Percentiles rank a stretch among this genome's conserved stretches.
These are phyloP conservation scores for Thraustochytrium sp. DNA, from an alignment of 352 stramenopile species.

Conservation along the genomic window DNA sequence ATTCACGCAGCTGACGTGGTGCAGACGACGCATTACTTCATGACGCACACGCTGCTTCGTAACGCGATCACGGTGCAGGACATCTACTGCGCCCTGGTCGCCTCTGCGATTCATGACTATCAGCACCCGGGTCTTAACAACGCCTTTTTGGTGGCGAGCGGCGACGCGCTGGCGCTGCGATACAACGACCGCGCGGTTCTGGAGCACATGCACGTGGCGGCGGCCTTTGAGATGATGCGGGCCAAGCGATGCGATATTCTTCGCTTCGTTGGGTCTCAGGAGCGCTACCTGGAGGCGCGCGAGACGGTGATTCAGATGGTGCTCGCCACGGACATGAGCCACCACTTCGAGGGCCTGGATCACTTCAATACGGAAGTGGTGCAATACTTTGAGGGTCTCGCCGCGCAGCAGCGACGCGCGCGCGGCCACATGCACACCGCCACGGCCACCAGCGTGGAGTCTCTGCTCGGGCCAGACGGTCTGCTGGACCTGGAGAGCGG, in stretches of 20 bases:
- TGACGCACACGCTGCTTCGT: conserved; percentile 20
- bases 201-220: conserved; percentile 61
- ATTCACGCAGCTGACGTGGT: conserved; percentile 65
- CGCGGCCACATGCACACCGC: not conserved
- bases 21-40: conserved; percentile 53
- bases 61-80: not conserved
- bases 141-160: conserved; percentile 72
- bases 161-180: conserved; percentile 71
- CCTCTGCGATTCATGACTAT: conserved; percentile 78
- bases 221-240: conserved; percentile 48
- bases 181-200: conserved; percentile 87
- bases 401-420: not conserved
- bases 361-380: conserved; percentile 32
- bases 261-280: not conserved
- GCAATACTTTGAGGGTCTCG: not conserved
- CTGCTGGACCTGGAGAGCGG: no score
- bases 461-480: not conserved
- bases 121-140: conserved; percentile 86
- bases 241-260: not conserved
- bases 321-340: conserved; percentile 60
- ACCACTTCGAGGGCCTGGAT: conserved; percentile 55
- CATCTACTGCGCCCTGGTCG: conserved; percentile 56
- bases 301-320: conserved; percentile 59
- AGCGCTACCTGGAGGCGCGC: conserved; percentile 41
- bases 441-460: not conserved